Evolutionary conservation across 768 basidiomycete genomes (phyloP), one percentile per base, ranked within the genome.

Genomic region (Lepiota venenata): DNA sequence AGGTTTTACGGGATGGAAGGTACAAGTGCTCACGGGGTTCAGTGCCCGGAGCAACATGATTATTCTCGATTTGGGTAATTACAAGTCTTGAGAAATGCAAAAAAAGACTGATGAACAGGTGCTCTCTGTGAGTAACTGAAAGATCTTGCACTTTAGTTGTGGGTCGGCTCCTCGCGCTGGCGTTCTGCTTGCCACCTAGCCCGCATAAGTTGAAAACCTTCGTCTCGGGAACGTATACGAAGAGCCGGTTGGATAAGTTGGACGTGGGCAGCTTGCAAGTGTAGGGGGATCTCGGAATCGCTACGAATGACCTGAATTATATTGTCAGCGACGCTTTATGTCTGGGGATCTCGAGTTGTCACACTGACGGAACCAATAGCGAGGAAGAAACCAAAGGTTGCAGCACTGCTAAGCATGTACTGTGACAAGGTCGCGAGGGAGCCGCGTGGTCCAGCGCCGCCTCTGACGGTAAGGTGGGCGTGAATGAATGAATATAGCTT

Each of bases 331-430:
- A 50, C 50, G 56, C 5, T 21, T 2, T 25, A 25, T 10, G 52
- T 49, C 20, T 36, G 50, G 22, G 16, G 43, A 20, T 38, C n/a
- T 8, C 14, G 20, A 21, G 29, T 46, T 25, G 12, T 27, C 14
- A 29, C 25, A 56, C 84, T 63, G 64, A 95, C 93, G 27, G 93
- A 93, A 64, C 93, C 90, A 64, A 97, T 91, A 38, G 93, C 83
- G 57, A 98, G 85, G 85, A 98, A 98, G 76, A 98, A 98, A 2
- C 87, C 88, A 69, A 99, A 98, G 0, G 96, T 97, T 7, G 95
- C 95, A 4, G 92, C 96, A 62, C 96, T 98, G 64, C 91, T 92
- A 25, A 98, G 82, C 97, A 99, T 99, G 70, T 98, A 98, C 63
- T 95, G 93, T 12, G 95, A 96, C 47, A 99, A 82, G 1, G 97